Evolutionary conservation across 2,329 filamentous ascomycete genomes (phyloP).

Genomic region (Ceratocystis huliohia): DNA sequence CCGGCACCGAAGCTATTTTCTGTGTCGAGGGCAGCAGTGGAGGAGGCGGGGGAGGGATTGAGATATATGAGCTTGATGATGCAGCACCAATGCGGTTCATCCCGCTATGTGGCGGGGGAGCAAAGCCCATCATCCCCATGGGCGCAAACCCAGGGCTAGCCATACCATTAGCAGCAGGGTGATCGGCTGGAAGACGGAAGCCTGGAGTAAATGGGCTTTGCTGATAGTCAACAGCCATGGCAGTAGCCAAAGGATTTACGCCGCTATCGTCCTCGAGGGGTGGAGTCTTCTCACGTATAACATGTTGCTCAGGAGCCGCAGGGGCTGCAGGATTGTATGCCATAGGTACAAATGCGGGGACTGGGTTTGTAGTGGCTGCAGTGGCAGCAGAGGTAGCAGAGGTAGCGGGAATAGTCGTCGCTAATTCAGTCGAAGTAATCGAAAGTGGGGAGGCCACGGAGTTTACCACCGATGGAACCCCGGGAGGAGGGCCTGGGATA

Average conservation of each 20-base stretch:
- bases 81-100: slow-evolving; percentile 39
- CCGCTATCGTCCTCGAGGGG: slow-evolving; percentile 43
- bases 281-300: slow-evolving; percentile 67
- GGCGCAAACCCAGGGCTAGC: slow-evolving; percentile 33
- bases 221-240: slow-evolving; percentile 44
- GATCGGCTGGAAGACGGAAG: slow-evolving; percentile 36
- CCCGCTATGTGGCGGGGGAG: slow-evolving; percentile 31
- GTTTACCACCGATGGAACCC: slow-evolving; percentile 21
- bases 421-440: no score
- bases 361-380: slow-evolving; percentile 22
- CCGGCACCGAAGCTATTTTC: slow-evolving; percentile 18
- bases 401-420: slow-evolving; percentile 22
- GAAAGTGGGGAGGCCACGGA: neutral
- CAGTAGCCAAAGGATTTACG: slow-evolving; percentile 45
- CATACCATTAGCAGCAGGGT: slow-evolving; percentile 33
- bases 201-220: slow-evolving; percentile 41
- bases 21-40: slow-evolving; percentile 26
- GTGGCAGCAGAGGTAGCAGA: slow-evolving; percentile 30
- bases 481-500: slow-evolving; percentile 22
- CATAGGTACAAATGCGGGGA: slow-evolving; percentile 43
- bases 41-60: slow-evolving; percentile 29
- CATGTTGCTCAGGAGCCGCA: slow-evolving; percentile 57
- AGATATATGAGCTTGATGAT: slow-evolving; percentile 25
- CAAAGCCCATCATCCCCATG: slow-evolving; percentile 31
- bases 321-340: slow-evolving; percentile 72